phyloP scores from a whole-genome alignment of 2,329 filamentous ascomycete species.

The Juglanconis sp. region DNA sequence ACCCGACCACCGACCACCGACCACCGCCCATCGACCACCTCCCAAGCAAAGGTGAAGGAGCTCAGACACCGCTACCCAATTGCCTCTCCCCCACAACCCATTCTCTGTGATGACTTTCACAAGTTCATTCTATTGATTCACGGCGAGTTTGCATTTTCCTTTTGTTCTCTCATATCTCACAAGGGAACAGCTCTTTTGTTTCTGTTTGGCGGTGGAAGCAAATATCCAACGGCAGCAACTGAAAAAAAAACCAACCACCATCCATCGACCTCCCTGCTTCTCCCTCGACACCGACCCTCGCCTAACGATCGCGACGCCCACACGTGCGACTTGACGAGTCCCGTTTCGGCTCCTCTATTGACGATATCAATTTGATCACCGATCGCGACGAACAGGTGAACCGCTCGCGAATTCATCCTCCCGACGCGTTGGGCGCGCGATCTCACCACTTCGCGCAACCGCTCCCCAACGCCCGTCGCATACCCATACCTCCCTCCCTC shows the following conservation, averaged over 20 bases:
- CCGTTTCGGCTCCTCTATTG: background rate
- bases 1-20: background rate
- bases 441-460: conserved; percentile 18
- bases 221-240: conserved; percentile 1
- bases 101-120: conserved; percentile 1
- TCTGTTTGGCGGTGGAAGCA: background rate
- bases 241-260: conserved; percentile 8
- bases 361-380: conserved; percentile 3
- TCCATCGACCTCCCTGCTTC: background rate
- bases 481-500: background rate
- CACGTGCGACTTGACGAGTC: background rate
- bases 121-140: conserved; percentile 7
- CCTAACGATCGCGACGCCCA: background rate
- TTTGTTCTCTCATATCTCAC: background rate
- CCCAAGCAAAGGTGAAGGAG: background rate
- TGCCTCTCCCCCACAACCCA: background rate
- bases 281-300: background rate
- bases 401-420: conserved; percentile 1
- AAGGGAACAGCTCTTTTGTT: background rate
- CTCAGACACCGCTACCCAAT: background rate
- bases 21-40: background rate
- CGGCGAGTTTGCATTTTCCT: conserved; percentile 11
- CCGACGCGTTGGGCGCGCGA: conserved; percentile 31
- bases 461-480: conserved; percentile 14
- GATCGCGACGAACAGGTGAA: conserved; percentile 4